These are phyloP conservation scores for Medicago arabica DNA, from an alignment of 306 rosid genomes.

Conservation along the genomic window DNA sequence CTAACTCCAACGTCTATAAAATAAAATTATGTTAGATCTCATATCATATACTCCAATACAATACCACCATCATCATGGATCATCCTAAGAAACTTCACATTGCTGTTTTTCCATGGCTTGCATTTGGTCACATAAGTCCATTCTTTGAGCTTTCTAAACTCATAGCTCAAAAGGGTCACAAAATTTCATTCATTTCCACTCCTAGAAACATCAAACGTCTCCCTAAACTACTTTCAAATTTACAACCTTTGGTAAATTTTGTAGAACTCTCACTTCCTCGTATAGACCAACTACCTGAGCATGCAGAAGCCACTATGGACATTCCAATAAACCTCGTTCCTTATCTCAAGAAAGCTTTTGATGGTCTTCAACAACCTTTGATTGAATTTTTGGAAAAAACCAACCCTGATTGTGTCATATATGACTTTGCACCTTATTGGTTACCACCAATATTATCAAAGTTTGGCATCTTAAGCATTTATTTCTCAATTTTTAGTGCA, in stretches of 20 bases:
- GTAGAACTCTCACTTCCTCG: constrained; percentile 33
- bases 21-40: no score
- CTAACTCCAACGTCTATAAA: no score
- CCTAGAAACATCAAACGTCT: constrained; percentile 58
- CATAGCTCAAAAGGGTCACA: constrained; percentile 54
- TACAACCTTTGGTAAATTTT: constrained; percentile 31
- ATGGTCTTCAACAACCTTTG: constrained; percentile 42
- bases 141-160: constrained; percentile 49
- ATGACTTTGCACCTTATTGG: constrained; percentile 20
- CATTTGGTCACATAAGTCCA: constrained; percentile 56
- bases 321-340: neutral
- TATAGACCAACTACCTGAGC: neutral
- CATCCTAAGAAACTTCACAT: constrained; percentile 31
- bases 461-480: neutral
- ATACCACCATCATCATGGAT: constrained; percentile 22
- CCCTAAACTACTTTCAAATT: constrained; percentile 39
- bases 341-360: constrained; percentile 35
- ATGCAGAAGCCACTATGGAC: constrained; percentile 23
- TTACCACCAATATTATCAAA: constrained; percentile 1
- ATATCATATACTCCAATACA: neutral
- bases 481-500: neutral
- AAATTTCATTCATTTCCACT: constrained; percentile 51
- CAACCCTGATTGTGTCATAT: neutral
- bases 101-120: constrained; percentile 61
- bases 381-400: neutral